Conservation (phyloP, 805 yeast genomes). For the Hemisphaericaspora nanyangensis region DNA sequence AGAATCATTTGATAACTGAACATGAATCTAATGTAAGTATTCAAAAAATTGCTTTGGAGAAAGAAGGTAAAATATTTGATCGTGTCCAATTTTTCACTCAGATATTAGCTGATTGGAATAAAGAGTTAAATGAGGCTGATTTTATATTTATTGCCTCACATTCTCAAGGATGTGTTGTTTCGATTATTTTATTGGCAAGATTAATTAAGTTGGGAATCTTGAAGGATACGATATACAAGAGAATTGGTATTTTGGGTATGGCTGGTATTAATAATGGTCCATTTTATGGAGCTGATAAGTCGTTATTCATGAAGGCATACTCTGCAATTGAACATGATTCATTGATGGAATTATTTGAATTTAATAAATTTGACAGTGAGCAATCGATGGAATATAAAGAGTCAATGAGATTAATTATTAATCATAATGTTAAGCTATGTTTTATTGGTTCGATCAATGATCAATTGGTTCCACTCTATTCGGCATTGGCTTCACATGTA, state of each 20-base stretch:
- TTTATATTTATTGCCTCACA: conserved; percentile 90
- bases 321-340: conserved; percentile 89
- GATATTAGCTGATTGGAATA: conserved; percentile 63
- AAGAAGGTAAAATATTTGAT: conserved; percentile 86
- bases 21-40: conserved; percentile 41
- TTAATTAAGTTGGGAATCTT: conserved; percentile 55
- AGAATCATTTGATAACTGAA: conserved; percentile 34
- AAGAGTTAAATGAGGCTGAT: conserved; percentile 64
- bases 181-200: conserved; percentile 71
- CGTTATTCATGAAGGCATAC: conserved; percentile 79
- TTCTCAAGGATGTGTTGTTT: conserved; percentile 94
- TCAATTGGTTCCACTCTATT: conserved; percentile 89
- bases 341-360: conserved; percentile 78
- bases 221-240: conserved; percentile 37
- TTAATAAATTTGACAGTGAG: conserved; percentile 69
- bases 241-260: conserved; percentile 81
- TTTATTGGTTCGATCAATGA: conserved; percentile 90
- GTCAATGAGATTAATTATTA: conserved; percentile 59
- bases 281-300: conserved; percentile 83
- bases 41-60: conserved; percentile 91
- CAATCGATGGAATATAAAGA: conserved; percentile 71
- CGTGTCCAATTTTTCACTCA: conserved; percentile 79
- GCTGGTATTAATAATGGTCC: conserved; percentile 97
- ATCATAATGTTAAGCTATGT: conserved; percentile 70
- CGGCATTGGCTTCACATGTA: conserved; percentile 77